Evolutionary conservation across 306 rosid species (phyloP), one percentile per base, ranked within the genome.

Genomic region (Sindora glabra): DNA sequence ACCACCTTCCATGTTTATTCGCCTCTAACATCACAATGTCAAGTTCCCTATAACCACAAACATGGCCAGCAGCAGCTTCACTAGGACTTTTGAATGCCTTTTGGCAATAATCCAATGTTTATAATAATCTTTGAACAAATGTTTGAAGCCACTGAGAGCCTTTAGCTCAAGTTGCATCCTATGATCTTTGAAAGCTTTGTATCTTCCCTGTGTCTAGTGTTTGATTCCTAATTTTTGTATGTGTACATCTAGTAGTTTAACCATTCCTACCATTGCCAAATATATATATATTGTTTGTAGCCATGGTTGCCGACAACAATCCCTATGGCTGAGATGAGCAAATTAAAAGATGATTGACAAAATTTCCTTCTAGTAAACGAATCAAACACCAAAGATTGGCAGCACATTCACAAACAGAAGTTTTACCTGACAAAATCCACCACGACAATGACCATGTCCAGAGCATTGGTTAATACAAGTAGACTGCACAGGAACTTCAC

Each of bases 381-480:
- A 32, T 34, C 11, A 56, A 41, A 65, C 27, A 12, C 59, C 40
- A 58, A 61, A 76, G 33, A 48, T 23, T 34, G 37, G 14, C 21
- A 17, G 19, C 65, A 42, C 10, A 13, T 22, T 38, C 33, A 66
- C 34, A 15, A 42, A 72, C 36, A 41, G 40, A 73, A 10, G 14
- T 59, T 42, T 73, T 64, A 86, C 99, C 95, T 84, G 85, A 71
- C 96, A 92, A 75, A 77, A 92, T 47, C 99, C 99, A 58, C 96
- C 94, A 30, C 83, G 92, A 62, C 99, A 92, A 40, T 72, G 71
- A 56, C 99, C 99, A 50, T 78, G 83, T 59, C 88, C 80, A 56
- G 94, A 81, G 79, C 99, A 92, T 65, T 92, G 99, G 77, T 86
- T 92, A 71, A 92, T 80, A 58, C 99, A 92, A 82, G 67, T 57